These are phyloP conservation scores for Triticum aestivum DNA, from an alignment of 176 grass and related monocot genomes.

Conservation along the genomic window IWGSC_CS_RefSeq_v2.1 NC_057798.1:472870303-472870802, in stretches of 20 bases:
- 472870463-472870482: not conserved
- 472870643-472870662: not conserved
- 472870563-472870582: not conserved
- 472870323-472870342: too few species aligned
- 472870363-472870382: too few species aligned
- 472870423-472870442: too few species aligned
- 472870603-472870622: not conserved
- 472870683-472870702: constrained; percentile 46
- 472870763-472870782: not conserved
- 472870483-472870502: not conserved
- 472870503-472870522: not conserved
- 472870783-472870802: not conserved
- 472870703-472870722: constrained; percentile 3
- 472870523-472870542: not conserved
- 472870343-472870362: too few species aligned
- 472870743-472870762: not conserved
- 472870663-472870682: not conserved
- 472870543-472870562: not conserved
- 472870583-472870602: not conserved
- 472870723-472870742: constrained; percentile 17
- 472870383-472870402: too few species aligned
- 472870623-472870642: not conserved
- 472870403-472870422: too few species aligned
- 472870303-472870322: too few species aligned
- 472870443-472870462: not conserved